Evolutionary conservation across 306 rosid species (phyloP).

Genomic region (Dryas drummondii): DNA sequence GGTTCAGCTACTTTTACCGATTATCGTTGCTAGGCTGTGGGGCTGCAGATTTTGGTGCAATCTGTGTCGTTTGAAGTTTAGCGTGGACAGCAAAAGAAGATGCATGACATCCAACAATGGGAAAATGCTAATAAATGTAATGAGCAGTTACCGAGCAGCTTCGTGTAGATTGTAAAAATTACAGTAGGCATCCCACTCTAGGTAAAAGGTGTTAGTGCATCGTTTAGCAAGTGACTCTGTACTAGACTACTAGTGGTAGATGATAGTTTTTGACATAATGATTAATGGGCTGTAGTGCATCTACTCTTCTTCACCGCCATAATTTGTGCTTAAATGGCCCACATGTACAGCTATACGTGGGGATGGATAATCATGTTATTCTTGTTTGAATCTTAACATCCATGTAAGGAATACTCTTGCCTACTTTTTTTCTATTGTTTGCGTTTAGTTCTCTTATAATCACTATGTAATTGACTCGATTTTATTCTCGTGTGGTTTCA

Average conservation of each 20-base stretch:
- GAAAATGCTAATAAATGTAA: constrained; percentile 37
- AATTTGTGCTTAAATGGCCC: constrained; percentile 11
- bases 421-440: not conserved
- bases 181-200: constrained; percentile 41
- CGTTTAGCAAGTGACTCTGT: constrained; percentile 6
- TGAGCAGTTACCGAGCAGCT: constrained; percentile 34
- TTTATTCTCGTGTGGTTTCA: too few species aligned
- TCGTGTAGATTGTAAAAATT: constrained; percentile 48
- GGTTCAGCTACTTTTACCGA: constrained; percentile 18
- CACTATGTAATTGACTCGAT: too few species aligned
- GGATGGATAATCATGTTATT: constrained; percentile 14
- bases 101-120: constrained; percentile 28
- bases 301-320: not conserved
- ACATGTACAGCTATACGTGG: constrained; percentile 73
- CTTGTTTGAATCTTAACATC: constrained; percentile 7
- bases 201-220: constrained; percentile 30
- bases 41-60: constrained; percentile 29
- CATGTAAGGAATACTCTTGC: not conserved
- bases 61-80: constrained; percentile 19
- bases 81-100: constrained; percentile 31
- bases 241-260: constrained; percentile 30
- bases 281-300: constrained; percentile 41
- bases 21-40: constrained; percentile 21
- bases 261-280: constrained; percentile 50
- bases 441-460: not conserved